Conservation (phyloP, 2,329 filamentous ascomycete genomes). For the Cladophialophora immunda region DNA sequence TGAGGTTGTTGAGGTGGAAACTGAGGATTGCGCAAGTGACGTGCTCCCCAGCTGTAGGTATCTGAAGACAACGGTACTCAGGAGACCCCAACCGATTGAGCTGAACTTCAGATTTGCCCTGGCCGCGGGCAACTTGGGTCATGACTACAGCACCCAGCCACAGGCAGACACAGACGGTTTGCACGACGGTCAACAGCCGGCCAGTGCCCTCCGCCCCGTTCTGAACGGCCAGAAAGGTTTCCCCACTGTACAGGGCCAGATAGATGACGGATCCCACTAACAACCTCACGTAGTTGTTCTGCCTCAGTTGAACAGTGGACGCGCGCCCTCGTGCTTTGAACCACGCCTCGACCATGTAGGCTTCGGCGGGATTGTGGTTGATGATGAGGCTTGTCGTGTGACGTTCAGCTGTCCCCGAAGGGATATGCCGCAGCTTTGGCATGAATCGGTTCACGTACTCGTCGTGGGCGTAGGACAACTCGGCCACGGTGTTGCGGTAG, state of each 20-base stretch:
- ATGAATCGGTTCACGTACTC: constrained; percentile 14
- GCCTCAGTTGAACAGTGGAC: no score
- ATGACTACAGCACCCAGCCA: constrained; percentile 7
- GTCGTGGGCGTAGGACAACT: constrained; percentile 15
- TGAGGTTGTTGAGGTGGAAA: constrained; percentile 19
- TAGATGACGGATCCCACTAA: no score
- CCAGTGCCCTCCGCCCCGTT: constrained; percentile 11
- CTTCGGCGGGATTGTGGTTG: constrained; percentile 21
- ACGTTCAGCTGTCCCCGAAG: constrained; percentile 7
- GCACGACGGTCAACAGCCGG: constrained; percentile 9
- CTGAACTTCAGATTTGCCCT: constrained; percentile 15
- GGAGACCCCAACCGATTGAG: constrained; percentile 11
- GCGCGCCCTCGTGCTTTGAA: no score
- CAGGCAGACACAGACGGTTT: constrained; percentile 11
- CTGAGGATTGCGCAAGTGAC: constrained; percentile 14
- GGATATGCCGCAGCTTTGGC: constrained; percentile 12
- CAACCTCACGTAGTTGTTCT: no score
- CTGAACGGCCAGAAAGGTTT: constrained; percentile 20
- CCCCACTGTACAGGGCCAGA: not conserved
- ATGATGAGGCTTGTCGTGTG: constrained; percentile 15
- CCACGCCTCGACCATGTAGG: constrained; percentile 7
- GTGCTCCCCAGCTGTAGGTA: constrained; percentile 5
- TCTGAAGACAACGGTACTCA: constrained; percentile 19
- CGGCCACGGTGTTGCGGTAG: constrained; percentile 10
- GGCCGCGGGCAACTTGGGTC: constrained; percentile 6